Evolutionary conservation across 371 early-diverging fungal genomes (phyloP).

Genomic region (Choanephora cucurbitarum): DNA sequence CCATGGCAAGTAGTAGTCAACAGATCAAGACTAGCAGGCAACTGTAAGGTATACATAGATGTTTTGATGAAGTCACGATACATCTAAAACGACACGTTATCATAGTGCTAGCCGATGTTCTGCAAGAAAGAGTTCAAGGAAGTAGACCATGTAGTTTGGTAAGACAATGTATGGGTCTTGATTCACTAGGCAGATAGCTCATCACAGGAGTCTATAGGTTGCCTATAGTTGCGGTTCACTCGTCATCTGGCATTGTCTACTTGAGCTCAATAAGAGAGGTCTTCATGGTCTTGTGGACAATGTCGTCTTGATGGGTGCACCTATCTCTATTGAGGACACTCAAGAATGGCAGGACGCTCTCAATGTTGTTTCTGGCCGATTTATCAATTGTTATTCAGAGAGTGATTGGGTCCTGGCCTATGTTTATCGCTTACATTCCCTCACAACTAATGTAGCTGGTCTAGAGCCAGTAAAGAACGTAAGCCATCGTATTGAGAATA

Average conservation of each 20-base stretch:
- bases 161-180: conserved; percentile 4
- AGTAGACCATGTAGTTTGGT: conserved; percentile 90
- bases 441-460: conserved; percentile 79
- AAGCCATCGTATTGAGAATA: conserved; percentile 69
- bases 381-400: conserved; percentile 86
- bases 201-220: conserved; percentile 27
- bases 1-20: conserved; percentile 91
- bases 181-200: too few relatives aligned
- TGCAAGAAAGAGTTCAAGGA: conserved; percentile 84
- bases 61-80: neutral
- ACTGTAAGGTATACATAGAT: conserved; percentile 29
- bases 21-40: conserved; percentile 88
- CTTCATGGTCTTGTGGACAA: conserved; percentile 55
- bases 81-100: neutral
- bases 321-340: conserved; percentile 51
- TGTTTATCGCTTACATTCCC: conserved; percentile 72
- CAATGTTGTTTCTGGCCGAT: conserved; percentile 79
- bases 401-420: conserved; percentile 91
- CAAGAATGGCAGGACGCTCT: conserved; percentile 50
- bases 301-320: conserved; percentile 67
- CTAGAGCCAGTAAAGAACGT: conserved; percentile 62
- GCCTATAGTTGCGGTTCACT: conserved; percentile 94
- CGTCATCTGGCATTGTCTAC: conserved; percentile 86
- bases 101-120: conserved; percentile 76
- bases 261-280: conserved; percentile 73